phyloP scores from a whole-genome alignment of 257 asterid species.

The Plantago elongata region DNA sequence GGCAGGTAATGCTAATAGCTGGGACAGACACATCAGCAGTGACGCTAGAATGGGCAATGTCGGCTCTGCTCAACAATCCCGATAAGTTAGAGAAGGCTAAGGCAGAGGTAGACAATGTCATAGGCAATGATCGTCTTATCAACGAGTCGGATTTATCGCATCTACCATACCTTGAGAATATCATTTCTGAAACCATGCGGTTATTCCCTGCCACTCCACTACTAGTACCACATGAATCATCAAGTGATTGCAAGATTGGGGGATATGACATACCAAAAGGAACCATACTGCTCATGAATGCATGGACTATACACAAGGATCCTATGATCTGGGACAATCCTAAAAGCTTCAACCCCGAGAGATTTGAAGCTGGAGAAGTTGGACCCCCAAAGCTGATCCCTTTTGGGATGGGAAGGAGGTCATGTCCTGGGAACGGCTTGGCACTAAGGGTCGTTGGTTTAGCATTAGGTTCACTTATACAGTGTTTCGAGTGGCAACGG shows the following conservation, averaged over 20 bases:
- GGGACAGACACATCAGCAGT: conserved; percentile 22
- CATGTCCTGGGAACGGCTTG: conserved; percentile 37
- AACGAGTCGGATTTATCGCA: conserved; percentile 17
- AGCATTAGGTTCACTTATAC: conserved; percentile 32
- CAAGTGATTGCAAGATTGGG: conserved; percentile 29
- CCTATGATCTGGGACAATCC: conserved; percentile 36
- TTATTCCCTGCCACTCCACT: conserved; percentile 32
- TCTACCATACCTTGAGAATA: conserved; percentile 14
- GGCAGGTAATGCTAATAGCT: conserved; percentile 17
- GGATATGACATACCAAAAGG: conserved; percentile 41
- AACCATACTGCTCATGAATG: conserved; percentile 29
- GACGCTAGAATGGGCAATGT: conserved; percentile 27
- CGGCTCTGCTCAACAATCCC: conserved; percentile 22
- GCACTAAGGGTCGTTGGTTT: conserved; percentile 35
- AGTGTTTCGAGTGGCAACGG: conserved; percentile 40
- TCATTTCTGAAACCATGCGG: conserved; percentile 21
- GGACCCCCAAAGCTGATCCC: conserved; percentile 28
- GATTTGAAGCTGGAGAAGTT: conserved; percentile 28
- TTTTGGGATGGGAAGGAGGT: conserved; percentile 42
- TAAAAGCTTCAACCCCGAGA: conserved; percentile 33
- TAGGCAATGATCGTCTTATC: conserved; percentile 10
- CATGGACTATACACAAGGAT: conserved; percentile 42
- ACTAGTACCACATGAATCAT: conserved; percentile 36
- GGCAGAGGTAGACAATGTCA: conserved; percentile 1
- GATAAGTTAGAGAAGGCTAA: conserved; percentile 15